These are phyloP conservation scores for Aspergillus texensis DNA, from an alignment of 2,329 filamentous ascomycete genomes.

Conservation along the genomic window DNA sequence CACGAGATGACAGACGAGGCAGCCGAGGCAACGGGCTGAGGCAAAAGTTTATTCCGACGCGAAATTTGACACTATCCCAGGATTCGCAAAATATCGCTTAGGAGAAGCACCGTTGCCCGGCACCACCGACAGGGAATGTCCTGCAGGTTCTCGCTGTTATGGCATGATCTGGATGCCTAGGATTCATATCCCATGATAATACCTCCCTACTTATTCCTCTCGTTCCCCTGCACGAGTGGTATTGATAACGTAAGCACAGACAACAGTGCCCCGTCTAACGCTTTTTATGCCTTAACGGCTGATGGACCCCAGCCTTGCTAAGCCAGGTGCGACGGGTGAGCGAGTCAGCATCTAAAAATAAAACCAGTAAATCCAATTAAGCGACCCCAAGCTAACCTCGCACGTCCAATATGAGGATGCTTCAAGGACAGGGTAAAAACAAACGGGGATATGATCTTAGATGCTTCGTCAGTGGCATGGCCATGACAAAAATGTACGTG, in stretches of 20 bases:
- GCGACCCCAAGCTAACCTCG: too few relatives aligned
- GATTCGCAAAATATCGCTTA: neutral
- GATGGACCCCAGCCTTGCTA: too few relatives aligned
- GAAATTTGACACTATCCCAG: neutral
- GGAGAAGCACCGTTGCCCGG: too few relatives aligned
- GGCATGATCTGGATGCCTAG: neutral
- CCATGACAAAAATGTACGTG: too few relatives aligned
- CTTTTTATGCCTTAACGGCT: too few relatives aligned
- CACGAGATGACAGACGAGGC: neutral
- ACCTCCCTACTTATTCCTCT: neutral
- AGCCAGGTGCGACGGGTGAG: too few relatives aligned
- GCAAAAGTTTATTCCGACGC: neutral
- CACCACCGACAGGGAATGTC: neutral
- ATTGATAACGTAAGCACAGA: neutral
- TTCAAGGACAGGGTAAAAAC: neutral
- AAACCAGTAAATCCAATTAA: neutral
- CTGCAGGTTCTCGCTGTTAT: neutral
- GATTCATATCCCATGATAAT: neutral
- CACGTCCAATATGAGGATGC: too few relatives aligned
- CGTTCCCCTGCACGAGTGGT: too few relatives aligned
- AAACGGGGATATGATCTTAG: neutral
- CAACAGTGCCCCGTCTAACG: too few relatives aligned
- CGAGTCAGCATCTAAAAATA: neutral
- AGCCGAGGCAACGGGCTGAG: neutral
- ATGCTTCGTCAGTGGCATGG: neutral